phyloP scores from a whole-genome alignment of 768 basidiomycete genomes.

The Hygrocybe punicea region DNA sequence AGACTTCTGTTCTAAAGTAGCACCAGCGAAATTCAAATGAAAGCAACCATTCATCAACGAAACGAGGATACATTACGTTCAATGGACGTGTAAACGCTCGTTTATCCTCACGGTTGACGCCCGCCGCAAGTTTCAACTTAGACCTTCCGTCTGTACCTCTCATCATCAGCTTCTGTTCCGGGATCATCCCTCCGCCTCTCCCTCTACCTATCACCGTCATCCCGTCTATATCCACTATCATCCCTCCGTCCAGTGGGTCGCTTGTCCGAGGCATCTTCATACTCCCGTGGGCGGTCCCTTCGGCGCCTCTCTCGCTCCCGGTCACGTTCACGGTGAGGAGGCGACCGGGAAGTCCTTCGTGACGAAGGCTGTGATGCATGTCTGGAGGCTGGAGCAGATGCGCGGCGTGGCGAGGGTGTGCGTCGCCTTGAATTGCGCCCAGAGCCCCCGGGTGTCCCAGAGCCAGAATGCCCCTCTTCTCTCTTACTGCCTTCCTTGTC shows the following conservation, averaged over 20 bases:
- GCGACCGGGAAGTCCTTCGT: slow-evolving; percentile 51
- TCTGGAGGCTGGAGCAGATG: slow-evolving; percentile 2
- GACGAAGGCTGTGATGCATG: slow-evolving; percentile 44
- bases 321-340: slow-evolving; percentile 33
- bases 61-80: neutral
- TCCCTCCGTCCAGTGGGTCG: neutral
- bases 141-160: no score
- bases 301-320: slow-evolving; percentile 29
- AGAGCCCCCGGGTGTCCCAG: slow-evolving; percentile 21
- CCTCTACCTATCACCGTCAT: neutral
- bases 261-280: neutral
- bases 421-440: slow-evolving; percentile 29
- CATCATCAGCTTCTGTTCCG: no score
- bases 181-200: neutral
- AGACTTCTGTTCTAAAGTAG: no score
- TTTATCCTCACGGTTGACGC: no score
- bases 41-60: neutral
- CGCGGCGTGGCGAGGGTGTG: slow-evolving; percentile 48
- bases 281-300: neutral
- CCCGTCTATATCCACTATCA: neutral
- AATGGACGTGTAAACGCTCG: no score
- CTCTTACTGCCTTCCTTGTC: slow-evolving; percentile 43
- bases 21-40: no score
- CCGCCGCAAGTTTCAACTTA: no score
- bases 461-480: slow-evolving; percentile 4